Percentiles rank a stretch among this genome's conserved stretches.
phyloP scores from a whole-genome alignment of 768 basidiomycete genomes.

The Suillus luteus region DNA sequence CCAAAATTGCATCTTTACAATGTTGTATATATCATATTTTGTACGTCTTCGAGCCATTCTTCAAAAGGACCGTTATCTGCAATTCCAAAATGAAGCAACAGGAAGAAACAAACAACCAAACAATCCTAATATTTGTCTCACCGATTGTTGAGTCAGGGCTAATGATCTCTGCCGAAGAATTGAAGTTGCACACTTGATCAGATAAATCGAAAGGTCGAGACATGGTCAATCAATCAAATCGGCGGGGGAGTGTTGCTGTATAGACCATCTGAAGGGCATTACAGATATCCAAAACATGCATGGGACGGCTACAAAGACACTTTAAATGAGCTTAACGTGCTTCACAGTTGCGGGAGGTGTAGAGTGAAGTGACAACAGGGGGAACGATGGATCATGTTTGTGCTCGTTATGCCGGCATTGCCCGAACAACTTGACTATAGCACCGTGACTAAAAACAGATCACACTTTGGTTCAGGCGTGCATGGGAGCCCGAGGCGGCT shows the following conservation, averaged over 20 bases:
- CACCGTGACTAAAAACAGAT: background rate
- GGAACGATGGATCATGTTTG: background rate
- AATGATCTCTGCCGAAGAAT: background rate
- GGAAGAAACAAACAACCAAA: background rate
- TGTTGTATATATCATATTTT: conserved; percentile 4
- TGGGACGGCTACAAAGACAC: background rate
- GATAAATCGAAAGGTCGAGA: background rate
- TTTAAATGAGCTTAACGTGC: background rate
- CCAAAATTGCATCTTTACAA: conserved; percentile 5
- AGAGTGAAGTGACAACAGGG: background rate
- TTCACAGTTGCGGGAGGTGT: background rate
- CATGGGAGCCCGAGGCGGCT: conserved; percentile 2
- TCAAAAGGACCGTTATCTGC: background rate
- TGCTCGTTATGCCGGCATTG: conserved; percentile 3
- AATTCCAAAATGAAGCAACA: background rate
- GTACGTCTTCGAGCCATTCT: background rate
- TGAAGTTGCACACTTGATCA: background rate
- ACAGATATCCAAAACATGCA: background rate
- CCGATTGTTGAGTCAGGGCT: background rate
- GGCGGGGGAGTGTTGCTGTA: background rate
- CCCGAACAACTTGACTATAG: background rate
- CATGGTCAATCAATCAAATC: background rate
- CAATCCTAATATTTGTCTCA: background rate
- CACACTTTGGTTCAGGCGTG: background rate
- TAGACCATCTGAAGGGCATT: background rate